These are phyloP conservation scores for Xylaria polymorpha DNA, from an alignment of 2,329 filamentous ascomycete species.

Conservation along the genomic window DNA sequence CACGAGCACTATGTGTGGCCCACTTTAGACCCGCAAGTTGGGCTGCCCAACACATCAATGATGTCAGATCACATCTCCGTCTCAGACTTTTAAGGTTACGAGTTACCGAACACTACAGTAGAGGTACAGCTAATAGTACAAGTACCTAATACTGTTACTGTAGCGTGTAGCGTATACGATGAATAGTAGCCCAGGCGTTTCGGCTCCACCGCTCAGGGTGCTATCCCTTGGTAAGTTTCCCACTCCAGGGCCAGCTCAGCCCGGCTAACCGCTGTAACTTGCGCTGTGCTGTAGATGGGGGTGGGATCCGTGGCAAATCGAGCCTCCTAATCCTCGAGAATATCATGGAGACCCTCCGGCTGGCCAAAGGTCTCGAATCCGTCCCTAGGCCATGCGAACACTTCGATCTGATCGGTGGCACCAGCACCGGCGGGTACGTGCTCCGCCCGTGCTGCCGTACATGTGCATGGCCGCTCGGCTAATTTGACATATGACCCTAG, in stretches of 20 bases:
- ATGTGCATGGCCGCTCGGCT: neutral
- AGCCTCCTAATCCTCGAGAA: conserved; percentile 41
- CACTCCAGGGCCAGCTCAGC: neutral
- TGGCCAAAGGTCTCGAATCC: conserved; percentile 29
- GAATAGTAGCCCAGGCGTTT: neutral
- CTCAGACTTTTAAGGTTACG: too few relatives aligned
- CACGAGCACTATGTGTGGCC: neutral
- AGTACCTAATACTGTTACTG: neutral
- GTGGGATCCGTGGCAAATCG: conserved; percentile 43
- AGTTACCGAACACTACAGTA: too few relatives aligned
- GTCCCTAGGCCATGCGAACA: conserved; percentile 43
- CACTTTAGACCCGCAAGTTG: too few relatives aligned
- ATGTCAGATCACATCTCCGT: neutral
- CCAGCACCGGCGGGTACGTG: conserved; percentile 15
- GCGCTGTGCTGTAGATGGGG: conserved; percentile 33
- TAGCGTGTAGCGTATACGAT: neutral
- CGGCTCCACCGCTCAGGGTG: neutral
- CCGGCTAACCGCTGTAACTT: neutral
- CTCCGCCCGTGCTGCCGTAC: neutral
- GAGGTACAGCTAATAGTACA: too few relatives aligned
- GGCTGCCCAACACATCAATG: too few relatives aligned
- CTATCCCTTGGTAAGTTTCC: neutral
- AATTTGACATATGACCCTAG: neutral
- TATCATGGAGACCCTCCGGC: conserved; percentile 37
- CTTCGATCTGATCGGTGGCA: conserved; percentile 22